These are phyloP conservation scores for Russula brevipes DNA, from an alignment of 768 basidiomycete genomes.

Conservation along the genomic window DNA sequence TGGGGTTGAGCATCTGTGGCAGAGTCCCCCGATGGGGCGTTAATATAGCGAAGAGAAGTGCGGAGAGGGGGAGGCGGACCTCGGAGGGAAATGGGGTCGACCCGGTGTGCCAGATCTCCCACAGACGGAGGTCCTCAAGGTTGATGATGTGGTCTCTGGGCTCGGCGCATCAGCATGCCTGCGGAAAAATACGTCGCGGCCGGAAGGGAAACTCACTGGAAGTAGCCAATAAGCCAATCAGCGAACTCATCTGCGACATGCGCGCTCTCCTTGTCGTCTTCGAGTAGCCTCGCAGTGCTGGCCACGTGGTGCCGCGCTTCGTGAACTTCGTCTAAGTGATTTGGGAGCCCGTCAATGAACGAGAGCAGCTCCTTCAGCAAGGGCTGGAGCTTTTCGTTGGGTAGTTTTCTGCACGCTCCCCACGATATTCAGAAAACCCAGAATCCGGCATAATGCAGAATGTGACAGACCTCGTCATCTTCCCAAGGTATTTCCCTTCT, in stretches of 20 bases:
- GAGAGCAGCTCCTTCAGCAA: constrained; percentile 41
- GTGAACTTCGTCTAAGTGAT: background rate
- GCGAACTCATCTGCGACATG: constrained; percentile 33
- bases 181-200: background rate
- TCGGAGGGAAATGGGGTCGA: constrained; percentile 59
- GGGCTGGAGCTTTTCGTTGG: constrained; percentile 30
- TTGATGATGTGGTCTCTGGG: constrained; percentile 41
- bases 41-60: background rate
- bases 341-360: constrained; percentile 35
- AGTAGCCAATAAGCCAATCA: constrained; percentile 42
- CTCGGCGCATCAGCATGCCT: background rate
- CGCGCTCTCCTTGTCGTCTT: constrained; percentile 1
- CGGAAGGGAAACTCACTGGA: constrained; percentile 13
- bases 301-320: constrained; percentile 1
- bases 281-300: background rate
- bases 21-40: background rate
- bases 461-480: constrained; percentile 44
- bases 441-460: background rate
- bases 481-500: constrained; percentile 43
- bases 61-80: constrained; percentile 35
- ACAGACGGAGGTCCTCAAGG: constrained; percentile 49
- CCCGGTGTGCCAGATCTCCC: constrained; percentile 74
- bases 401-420: constrained; percentile 39
- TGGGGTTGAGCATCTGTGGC: constrained; percentile 62
- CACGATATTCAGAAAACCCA: background rate